Evolutionary conservation across 306 rosid species (phyloP).

Genomic region (Cotoneaster glaucophyllus): DNA sequence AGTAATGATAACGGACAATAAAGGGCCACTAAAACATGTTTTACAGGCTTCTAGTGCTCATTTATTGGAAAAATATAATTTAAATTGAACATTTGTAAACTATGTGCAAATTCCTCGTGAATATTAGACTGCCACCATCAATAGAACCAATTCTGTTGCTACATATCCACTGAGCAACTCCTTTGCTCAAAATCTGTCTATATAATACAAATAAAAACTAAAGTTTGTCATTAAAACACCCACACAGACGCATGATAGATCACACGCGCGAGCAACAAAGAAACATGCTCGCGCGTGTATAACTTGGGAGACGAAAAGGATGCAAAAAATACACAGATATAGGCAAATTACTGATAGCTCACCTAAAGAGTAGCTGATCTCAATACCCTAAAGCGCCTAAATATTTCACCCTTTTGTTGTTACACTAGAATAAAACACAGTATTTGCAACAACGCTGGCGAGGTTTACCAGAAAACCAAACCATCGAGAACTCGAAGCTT

Average conservation of each 20-base stretch:
- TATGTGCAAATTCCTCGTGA: too few species aligned
- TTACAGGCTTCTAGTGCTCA: too few species aligned
- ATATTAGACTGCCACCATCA: too few species aligned
- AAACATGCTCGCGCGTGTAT: neutral
- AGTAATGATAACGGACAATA: too few species aligned
- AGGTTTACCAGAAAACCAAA: conserved; percentile 11
- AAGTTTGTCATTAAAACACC: neutral
- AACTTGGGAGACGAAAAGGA: neutral
- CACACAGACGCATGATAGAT: neutral
- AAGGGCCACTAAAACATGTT: too few species aligned
- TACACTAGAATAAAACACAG: neutral
- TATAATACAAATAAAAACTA: neutral
- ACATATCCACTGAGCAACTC: too few species aligned
- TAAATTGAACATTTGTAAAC: too few species aligned
- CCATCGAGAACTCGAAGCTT: neutral
- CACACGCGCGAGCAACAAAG: neutral
- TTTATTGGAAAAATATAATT: too few species aligned
- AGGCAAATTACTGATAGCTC: neutral
- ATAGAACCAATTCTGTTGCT: too few species aligned
- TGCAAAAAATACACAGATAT: neutral
- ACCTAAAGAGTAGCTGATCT: conserved; percentile 13
- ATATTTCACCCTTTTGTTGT: neutral
- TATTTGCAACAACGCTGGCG: neutral
- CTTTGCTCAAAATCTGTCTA: too few species aligned
- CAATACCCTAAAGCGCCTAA: neutral